These are phyloP conservation scores for Colletotrichum camelliae DNA, from an alignment of 2,329 filamentous ascomycete genomes.

Conservation along the genomic window DNA sequence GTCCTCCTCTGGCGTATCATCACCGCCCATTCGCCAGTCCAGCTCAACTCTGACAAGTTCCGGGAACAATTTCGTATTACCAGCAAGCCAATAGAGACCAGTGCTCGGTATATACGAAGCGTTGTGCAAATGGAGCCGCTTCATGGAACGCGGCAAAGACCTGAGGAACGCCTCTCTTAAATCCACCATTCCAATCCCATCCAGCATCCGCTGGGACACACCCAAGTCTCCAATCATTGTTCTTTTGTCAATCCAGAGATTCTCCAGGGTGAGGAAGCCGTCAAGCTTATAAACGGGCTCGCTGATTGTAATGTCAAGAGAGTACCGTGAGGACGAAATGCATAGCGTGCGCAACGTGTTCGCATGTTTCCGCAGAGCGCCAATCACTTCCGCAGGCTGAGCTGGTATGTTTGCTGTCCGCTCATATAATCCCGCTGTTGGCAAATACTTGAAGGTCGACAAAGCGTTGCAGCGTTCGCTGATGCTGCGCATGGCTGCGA, in stretches of 20 bases:
- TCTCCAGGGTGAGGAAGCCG: not conserved
- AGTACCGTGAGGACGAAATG: not conserved
- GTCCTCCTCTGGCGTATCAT: not conserved
- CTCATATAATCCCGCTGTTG: not conserved
- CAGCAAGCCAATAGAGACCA: not conserved
- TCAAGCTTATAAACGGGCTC: not conserved
- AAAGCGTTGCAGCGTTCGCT: not conserved
- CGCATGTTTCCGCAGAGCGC: not conserved
- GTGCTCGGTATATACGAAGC: accelerated
- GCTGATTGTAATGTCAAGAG: not conserved
- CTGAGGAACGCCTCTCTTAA: not conserved
- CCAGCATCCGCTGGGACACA: not conserved
- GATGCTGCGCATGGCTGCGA: not conserved
- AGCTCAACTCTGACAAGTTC: not conserved
- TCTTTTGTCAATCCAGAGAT: not conserved
- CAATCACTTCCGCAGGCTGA: not conserved
- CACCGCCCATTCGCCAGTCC: not conserved
- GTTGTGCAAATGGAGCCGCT: not conserved
- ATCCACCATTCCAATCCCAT: not conserved
- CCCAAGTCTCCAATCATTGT: not conserved
- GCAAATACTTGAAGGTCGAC: not conserved
- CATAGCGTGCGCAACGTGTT: not conserved
- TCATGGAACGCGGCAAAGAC: not conserved
- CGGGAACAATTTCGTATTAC: accelerated
- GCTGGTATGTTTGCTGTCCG: too few relatives aligned